A percentile compares a stretch with the other conserved stretches of the same genome.
phyloP scores from a whole-genome alignment of 768 basidiomycete species.

The Leccinum imitatum region DNA sequence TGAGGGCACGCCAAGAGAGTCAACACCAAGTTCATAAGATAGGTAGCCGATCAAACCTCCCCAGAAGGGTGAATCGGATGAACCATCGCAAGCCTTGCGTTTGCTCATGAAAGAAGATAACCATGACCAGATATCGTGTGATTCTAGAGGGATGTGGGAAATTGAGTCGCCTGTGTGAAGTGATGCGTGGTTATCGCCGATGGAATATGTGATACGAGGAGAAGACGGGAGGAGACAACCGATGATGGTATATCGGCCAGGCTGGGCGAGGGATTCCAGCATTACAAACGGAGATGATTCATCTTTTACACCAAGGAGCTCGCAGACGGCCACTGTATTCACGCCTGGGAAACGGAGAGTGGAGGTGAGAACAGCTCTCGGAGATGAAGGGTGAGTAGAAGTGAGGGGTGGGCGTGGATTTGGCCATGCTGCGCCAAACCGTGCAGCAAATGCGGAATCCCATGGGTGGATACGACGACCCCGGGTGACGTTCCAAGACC shows the following conservation, averaged over 20 bases:
- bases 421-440: slow-evolving; percentile 62
- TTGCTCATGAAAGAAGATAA: slow-evolving; percentile 64
- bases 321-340: slow-evolving; percentile 50
- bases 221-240: slow-evolving; percentile 56
- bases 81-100: slow-evolving; percentile 47
- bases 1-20: slow-evolving; percentile 48
- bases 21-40: slow-evolving; percentile 77
- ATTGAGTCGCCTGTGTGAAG: slow-evolving; percentile 40
- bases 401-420: slow-evolving; percentile 31
- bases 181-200: slow-evolving; percentile 49
- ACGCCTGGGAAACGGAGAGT: slow-evolving; percentile 45
- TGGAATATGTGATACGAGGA: slow-evolving; percentile 55
- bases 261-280: slow-evolving; percentile 74
- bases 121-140: slow-evolving; percentile 73
- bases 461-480: slow-evolving; percentile 43
- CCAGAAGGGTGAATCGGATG: slow-evolving; percentile 70
- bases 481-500: slow-evolving; percentile 48
- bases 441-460: slow-evolving; percentile 34
- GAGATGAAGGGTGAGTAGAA: slow-evolving; percentile 17
- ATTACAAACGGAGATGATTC: slow-evolving; percentile 64
- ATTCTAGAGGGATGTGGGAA: slow-evolving; percentile 43
- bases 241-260: slow-evolving; percentile 73
- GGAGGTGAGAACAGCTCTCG: slow-evolving; percentile 37
- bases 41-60: slow-evolving; percentile 78
- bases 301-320: slow-evolving; percentile 57